A percentile compares a stretch with the other conserved stretches of the same genome.
Evolutionary conservation across 306 rosid species (phyloP).

Genomic region (Quercus aquifolioides): DNA sequence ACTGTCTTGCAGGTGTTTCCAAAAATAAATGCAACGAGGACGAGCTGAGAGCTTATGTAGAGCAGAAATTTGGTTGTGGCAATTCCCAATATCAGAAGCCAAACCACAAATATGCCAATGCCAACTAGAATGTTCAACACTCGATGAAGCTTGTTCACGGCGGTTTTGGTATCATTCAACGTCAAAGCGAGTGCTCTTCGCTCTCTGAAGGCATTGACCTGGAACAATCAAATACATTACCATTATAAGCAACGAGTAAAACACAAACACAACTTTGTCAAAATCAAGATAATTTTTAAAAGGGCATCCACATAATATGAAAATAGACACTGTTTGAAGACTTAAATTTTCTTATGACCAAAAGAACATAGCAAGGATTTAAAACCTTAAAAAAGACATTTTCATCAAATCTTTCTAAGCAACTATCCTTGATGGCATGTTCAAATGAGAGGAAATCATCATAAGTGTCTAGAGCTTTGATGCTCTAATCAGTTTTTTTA

Average conservation of each 20-base stretch:
- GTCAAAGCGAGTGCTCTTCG: constrained; percentile 93
- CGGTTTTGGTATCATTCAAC: constrained; percentile 92
- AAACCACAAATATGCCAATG: constrained; percentile 47
- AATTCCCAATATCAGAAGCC: constrained; percentile 73
- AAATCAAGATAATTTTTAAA: neutral
- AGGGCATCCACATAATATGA: neutral
- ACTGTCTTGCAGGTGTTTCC: constrained; percentile 92
- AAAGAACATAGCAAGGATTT: too few species aligned
- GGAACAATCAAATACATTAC: constrained; percentile 10
- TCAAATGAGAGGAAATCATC: neutral
- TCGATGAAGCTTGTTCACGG: constrained; percentile 78
- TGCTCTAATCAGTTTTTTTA: neutral
- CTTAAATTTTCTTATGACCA: neutral
- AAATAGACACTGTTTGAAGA: neutral
- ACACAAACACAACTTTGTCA: neutral
- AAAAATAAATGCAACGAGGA: constrained; percentile 78
- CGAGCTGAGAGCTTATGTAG: constrained; percentile 76
- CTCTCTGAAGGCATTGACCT: constrained; percentile 92
- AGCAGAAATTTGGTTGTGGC: constrained; percentile 71
- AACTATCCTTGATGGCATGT: neutral
- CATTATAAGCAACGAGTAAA: neutral
- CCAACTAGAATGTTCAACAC: constrained; percentile 69
- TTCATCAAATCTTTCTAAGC: neutral
- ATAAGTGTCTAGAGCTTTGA: neutral
- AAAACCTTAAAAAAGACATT: neutral